Evolutionary conservation across 2,329 filamentous ascomycete species (phyloP).

Genomic region (Exophiala aquamarina): DNA sequence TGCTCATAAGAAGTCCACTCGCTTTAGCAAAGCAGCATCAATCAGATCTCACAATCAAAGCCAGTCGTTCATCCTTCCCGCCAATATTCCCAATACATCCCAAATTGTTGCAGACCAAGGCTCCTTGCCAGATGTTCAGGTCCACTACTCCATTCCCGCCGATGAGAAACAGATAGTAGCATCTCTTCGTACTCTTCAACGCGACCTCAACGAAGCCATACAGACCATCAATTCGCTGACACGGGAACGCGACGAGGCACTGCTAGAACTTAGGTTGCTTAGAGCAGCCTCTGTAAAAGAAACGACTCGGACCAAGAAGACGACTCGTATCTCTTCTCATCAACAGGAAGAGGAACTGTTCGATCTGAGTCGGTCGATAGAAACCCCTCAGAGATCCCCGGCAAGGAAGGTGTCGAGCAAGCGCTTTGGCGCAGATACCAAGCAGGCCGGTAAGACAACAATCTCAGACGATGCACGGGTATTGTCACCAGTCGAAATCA

Average conservation of each 20-base stretch:
- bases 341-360: slow-evolving; percentile 26
- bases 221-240: slow-evolving; percentile 27
- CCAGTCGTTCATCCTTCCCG: slow-evolving; percentile 28
- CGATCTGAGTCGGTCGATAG: slow-evolving; percentile 26
- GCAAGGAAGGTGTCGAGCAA: slow-evolving; percentile 11
- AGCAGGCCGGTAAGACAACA: slow-evolving; percentile 18
- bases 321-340: slow-evolving; percentile 8
- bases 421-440: slow-evolving; percentile 12
- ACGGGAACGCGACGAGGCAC: slow-evolving; percentile 27
- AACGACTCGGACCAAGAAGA: slow-evolving; percentile 17
- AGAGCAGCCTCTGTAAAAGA: slow-evolving; percentile 20
- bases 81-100: slow-evolving; percentile 29
- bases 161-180: slow-evolving; percentile 31
- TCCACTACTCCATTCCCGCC: slow-evolving; percentile 27
- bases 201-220: slow-evolving; percentile 28
- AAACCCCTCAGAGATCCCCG: slow-evolving; percentile 20
- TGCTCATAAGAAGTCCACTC: slow-evolving; percentile 23
- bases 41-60: slow-evolving; percentile 21
- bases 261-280: slow-evolving; percentile 26
- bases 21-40: slow-evolving; percentile 25
- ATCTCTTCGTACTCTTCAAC: slow-evolving; percentile 28
- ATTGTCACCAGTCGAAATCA: slow-evolving; percentile 17
- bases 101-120: slow-evolving; percentile 27
- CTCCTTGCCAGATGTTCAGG: slow-evolving; percentile 24
- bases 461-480: slow-evolving; percentile 28